Base-by-base conservation (phyloP, 352 stramenopile genomes). In the Globisporangium canariense region DNA sequence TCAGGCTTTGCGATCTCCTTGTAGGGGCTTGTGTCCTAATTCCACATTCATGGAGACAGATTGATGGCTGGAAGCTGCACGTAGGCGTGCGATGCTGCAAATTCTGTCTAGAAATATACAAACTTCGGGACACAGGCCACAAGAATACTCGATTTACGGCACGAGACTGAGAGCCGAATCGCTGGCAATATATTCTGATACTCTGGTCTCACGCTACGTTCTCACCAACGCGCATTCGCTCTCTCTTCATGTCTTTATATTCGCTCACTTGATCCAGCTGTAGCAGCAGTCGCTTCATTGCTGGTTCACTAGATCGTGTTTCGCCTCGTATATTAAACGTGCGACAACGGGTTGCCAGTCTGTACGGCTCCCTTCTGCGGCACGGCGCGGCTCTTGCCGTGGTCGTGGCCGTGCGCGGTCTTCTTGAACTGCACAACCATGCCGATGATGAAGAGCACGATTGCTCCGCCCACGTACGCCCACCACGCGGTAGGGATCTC, bases 401-500 rank as follows among this genome's bases (percentile, higher is more conserved):
- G 77, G 62, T 84, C 68, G 46, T 85, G 75, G 18, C 76, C 78
- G 30, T 68, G 73, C 47, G 76, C 78, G 18, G 78, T 88, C 73
- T 88, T 88, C 64, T 74, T 76, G 54, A 89, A 77, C 67, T 89
- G 82, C 58, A 89, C 69, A 45, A 68, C 56, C 73, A 86, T 73
- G 14, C 82, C 86, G 49, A 90, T n/a, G 10, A 82, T 8, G 50
- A 90, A 90, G 34, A 86, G 65, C 47, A 78, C 69, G 8, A 86
- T 4, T 36, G 77, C 88, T 2, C 72, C 81, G 4, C 69, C 77
- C 58, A 95, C 46, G 65, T 95, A 95, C 14, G 53, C 80, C 85
- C 83, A 95, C 83, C 86, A 93, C 6, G 78, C 80, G 25, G 69
- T 70, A 8, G 81, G 81, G 41, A 95, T 82, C 8, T 73, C 66